Conservation (phyloP, 345 rosid species). For the Luvunga scandens region DNA sequence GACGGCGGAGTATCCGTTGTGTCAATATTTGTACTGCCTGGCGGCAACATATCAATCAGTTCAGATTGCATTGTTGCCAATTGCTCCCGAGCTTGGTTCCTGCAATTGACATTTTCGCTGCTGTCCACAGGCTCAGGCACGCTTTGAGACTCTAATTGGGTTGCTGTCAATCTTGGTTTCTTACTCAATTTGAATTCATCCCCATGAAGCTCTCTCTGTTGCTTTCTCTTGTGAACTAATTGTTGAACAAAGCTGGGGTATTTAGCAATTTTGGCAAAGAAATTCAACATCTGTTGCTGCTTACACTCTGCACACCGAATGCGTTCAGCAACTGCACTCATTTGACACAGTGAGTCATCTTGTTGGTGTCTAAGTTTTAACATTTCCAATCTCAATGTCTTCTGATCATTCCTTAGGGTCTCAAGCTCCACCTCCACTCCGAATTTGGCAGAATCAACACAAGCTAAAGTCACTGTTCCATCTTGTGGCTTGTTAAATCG, state of each 20-base stretch:
- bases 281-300: slow-evolving; percentile 49
- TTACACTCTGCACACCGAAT: slow-evolving; percentile 37
- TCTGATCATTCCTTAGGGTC: slow-evolving; percentile 39
- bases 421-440: slow-evolving; percentile 35
- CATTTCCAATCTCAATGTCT: slow-evolving; percentile 40
- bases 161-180: slow-evolving; percentile 34
- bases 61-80: slow-evolving; percentile 34
- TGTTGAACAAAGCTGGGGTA: slow-evolving; percentile 40
- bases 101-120: slow-evolving; percentile 9
- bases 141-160: slow-evolving; percentile 16
- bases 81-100: slow-evolving; percentile 31
- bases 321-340: slow-evolving; percentile 37
- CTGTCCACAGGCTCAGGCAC: slow-evolving; percentile 11
- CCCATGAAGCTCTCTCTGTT: slow-evolving; percentile 28
- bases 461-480: neutral
- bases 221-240: slow-evolving; percentile 44
- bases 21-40: slow-evolving; percentile 12
- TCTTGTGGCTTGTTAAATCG: slow-evolving; percentile 32
- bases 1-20: neutral
- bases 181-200: slow-evolving; percentile 26
- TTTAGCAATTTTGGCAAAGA: slow-evolving; percentile 43
- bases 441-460: slow-evolving; percentile 1
- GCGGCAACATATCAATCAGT: slow-evolving; percentile 21
- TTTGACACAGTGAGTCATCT: slow-evolving; percentile 32
- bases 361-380: slow-evolving; percentile 40